Conservation (phyloP, 257 asterid species). For the Rubia yunnanensis region DNA sequence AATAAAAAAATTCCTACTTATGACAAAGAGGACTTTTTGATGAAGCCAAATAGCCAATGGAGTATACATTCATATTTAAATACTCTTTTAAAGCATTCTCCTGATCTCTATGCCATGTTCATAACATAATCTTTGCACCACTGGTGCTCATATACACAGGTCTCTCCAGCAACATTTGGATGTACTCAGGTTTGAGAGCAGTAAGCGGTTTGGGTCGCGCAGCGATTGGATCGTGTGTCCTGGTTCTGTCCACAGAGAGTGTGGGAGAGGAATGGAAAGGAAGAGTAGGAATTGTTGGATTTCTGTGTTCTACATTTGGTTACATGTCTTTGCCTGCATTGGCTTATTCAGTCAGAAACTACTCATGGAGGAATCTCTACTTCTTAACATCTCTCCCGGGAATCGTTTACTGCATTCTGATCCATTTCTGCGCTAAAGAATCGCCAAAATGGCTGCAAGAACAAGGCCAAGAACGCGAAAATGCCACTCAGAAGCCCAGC, state of each 20-base stretch:
- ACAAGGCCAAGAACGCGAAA: conserved; percentile 20
- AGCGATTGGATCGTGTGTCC: conserved; percentile 26
- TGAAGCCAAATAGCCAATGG: not conserved
- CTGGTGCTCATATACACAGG: not conserved
- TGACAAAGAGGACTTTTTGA: no score
- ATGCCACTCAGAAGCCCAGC: conserved; percentile 9
- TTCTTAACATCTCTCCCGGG: conserved; percentile 28
- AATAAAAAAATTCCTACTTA: no score
- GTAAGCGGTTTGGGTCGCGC: conserved; percentile 38
- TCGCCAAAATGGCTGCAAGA: conserved; percentile 46
- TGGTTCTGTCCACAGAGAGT: conserved; percentile 38
- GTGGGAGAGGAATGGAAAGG: conserved; percentile 40
- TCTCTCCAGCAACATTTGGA: conserved; percentile 35
- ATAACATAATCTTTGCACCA: no score
- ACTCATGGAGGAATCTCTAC: conserved; percentile 42
- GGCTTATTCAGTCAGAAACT: conserved; percentile 24
- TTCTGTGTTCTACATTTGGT: conserved; percentile 30
- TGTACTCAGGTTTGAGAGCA: conserved; percentile 29
- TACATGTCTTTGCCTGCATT: conserved; percentile 37
- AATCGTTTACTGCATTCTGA: conserved; percentile 23
- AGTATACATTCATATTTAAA: not conserved
- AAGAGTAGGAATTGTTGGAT: conserved; percentile 31
- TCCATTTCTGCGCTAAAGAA: conserved; percentile 28
- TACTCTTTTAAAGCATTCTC: no score
- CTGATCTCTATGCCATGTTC: no score